Base-by-base conservation (phyloP, 2,329 filamentous ascomycete species). In the Aspergillus quadrilineatus region DNA sequence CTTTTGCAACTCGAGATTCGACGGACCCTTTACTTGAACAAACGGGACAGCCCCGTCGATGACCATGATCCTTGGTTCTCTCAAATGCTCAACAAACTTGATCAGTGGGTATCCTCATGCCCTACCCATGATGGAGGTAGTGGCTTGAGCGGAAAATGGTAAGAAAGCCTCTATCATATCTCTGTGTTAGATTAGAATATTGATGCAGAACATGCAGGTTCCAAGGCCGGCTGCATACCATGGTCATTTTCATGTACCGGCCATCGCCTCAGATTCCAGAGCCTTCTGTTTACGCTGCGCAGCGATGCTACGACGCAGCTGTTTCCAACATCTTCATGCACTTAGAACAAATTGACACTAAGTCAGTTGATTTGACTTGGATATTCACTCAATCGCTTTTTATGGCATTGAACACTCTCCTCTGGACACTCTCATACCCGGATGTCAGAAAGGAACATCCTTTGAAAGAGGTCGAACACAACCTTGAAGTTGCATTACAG, bases 231-330 rank as follows among this genome's bases (percentile, higher is more conserved):
- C 92, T 89, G 72, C 92, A 97, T 69, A 90, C 90, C 46, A 93
- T 97, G 85, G 80, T 95, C 22, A 85, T 96, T 45, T 89, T 92
- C 64, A 82, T 97, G 62, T 94, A 91, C 71, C 85, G 94, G 2
- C 94, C 94, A 0, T 96, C 91, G 1, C 94, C 94, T 1, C 94
- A 97, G 71, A 86, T 97, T 2, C 90, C 93, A 0, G 87, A 89
- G 59, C 94, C 94, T 0, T 92, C 91, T 0, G 73, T 88, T 6
- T 77, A 82, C n/a, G 91, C 92, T 1, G 93, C 93, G 1, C 77
- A 83, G 32, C 87, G 86, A 63, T 97, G 92, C 70, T 97, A 89
- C 67, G 87, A 94, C 45, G 92, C 90, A 41, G 87, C 90, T 46
- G 82, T 87, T 9, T 90, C 86, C 73, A 92, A 96, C 68, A 90